phyloP scores from a whole-genome alignment of 2,329 filamentous ascomycete genomes.

The Nemania sp. region DNA sequence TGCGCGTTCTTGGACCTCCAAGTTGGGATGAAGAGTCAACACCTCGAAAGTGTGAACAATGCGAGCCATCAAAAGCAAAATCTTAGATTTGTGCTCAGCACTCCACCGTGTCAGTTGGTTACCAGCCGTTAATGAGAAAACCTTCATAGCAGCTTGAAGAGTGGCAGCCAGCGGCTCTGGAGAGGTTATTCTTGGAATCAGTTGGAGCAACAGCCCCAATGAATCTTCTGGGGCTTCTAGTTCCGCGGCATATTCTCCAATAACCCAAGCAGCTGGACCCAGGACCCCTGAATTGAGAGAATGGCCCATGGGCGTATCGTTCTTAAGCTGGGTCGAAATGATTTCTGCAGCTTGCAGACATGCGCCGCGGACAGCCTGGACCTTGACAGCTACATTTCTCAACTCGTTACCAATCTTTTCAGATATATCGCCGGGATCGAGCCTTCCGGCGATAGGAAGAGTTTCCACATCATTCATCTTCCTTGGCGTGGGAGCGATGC shows the following conservation, averaged over 20 bases:
- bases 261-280: conserved; percentile 82
- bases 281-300: conserved; percentile 74
- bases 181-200: conserved; percentile 66
- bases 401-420: conserved; percentile 85
- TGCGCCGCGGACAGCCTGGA: conserved; percentile 82
- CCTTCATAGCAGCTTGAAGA: conserved; percentile 86
- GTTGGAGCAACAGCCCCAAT: conserved; percentile 79
- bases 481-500: conserved; percentile 70
- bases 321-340: conserved; percentile 70
- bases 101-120: conserved; percentile 77
- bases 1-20: conserved; percentile 94
- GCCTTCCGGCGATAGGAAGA: conserved; percentile 47
- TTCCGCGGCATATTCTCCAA: conserved; percentile 86
- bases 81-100: conserved; percentile 76
- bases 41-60: conserved; percentile 86
- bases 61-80: conserved; percentile 81
- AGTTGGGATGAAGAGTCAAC: conserved; percentile 81
- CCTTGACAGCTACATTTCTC: conserved; percentile 90
- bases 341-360: conserved; percentile 87
- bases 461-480: conserved; percentile 52
- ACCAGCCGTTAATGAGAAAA: conserved; percentile 79
- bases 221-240: conserved; percentile 77
- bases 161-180: conserved; percentile 80
- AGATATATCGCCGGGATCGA: conserved; percentile 64
- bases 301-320: conserved; percentile 66